Conservation (phyloP, 1,139 yeast genomes). For the Protomyces pachydermus region DNA sequence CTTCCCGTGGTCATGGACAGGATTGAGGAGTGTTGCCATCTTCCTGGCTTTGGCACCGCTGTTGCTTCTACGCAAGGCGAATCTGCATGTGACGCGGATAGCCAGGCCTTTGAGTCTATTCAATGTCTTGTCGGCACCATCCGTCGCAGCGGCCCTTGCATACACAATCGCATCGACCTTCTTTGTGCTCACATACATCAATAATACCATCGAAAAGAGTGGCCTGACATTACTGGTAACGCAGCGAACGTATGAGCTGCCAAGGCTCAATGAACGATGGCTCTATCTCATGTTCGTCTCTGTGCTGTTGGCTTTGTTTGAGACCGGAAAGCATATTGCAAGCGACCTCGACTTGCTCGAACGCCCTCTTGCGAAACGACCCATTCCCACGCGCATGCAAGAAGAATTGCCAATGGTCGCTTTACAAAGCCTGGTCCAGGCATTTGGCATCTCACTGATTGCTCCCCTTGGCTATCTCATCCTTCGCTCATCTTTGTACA, state of each 20-base stretch:
- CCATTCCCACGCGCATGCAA: background rate
- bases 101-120: background rate
- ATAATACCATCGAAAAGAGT: background rate
- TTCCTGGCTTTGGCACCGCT: constrained; percentile 7
- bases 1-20: constrained; percentile 23
- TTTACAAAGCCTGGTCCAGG: background rate
- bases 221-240: background rate
- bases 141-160: background rate
- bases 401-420: background rate
- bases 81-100: constrained; percentile 4
- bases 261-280: constrained; percentile 24
- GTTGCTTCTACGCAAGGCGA: constrained; percentile 10
- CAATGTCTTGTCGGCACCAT: background rate
- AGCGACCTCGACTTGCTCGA: constrained; percentile 1
- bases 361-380: background rate
- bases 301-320: background rate
- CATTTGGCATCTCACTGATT: background rate
- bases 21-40: background rate
- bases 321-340: background rate
- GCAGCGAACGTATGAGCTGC: constrained; percentile 18
- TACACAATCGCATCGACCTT: background rate
- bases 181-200: background rate
- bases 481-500: background rate
- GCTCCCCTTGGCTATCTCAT: background rate
- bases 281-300: constrained; percentile 2